phyloP scores from a whole-genome alignment of 129 eudicot genomes.

The Scalesia atractyloides region DNA sequence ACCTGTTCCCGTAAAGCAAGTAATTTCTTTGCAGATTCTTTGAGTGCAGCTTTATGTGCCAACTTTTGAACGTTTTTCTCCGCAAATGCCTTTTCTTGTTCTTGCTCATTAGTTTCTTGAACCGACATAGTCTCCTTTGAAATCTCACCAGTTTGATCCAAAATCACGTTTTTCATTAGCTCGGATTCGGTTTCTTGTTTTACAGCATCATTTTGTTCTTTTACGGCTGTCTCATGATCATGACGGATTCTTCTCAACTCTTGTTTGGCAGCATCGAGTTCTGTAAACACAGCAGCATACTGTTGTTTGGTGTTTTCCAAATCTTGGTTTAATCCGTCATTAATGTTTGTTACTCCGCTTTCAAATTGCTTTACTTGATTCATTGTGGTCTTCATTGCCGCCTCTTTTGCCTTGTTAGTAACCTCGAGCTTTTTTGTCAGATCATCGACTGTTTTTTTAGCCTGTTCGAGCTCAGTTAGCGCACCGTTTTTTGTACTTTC shows the following conservation, averaged over 20 bases:
- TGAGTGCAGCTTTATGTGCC: slow-evolving; percentile 59
- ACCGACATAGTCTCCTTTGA: slow-evolving; percentile 55
- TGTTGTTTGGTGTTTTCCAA: slow-evolving; percentile 48
- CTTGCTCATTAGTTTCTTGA: slow-evolving; percentile 59
- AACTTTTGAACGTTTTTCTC: slow-evolving; percentile 71
- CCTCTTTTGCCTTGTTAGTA: slow-evolving; percentile 59
- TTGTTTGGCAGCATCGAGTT: slow-evolving; percentile 77
- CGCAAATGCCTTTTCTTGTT: slow-evolving; percentile 46
- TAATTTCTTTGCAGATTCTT: slow-evolving; percentile 68
- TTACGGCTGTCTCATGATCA: slow-evolving; percentile 48
- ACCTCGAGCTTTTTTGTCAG: slow-evolving; percentile 58
- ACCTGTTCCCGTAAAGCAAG: slow-evolving; percentile 52
- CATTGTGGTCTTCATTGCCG: slow-evolving; percentile 47
- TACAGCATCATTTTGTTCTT: slow-evolving; percentile 48
- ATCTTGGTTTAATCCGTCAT: slow-evolving; percentile 37
- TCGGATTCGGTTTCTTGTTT: slow-evolving; percentile 66
- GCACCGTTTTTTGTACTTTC: slow-evolving; percentile 76
- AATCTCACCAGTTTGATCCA: slow-evolving; percentile 53
- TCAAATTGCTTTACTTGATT: slow-evolving; percentile 56
- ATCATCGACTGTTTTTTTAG: slow-evolving; percentile 65
- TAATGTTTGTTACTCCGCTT: slow-evolving; percentile 32
- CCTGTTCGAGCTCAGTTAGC: slow-evolving; percentile 70
- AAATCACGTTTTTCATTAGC: slow-evolving; percentile 40
- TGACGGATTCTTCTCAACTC: slow-evolving; percentile 60
- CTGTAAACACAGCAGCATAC: slow-evolving; percentile 53